Conservation (phyloP, 148 eudicot species). For the Dianthus caryophyllus region DNA sequence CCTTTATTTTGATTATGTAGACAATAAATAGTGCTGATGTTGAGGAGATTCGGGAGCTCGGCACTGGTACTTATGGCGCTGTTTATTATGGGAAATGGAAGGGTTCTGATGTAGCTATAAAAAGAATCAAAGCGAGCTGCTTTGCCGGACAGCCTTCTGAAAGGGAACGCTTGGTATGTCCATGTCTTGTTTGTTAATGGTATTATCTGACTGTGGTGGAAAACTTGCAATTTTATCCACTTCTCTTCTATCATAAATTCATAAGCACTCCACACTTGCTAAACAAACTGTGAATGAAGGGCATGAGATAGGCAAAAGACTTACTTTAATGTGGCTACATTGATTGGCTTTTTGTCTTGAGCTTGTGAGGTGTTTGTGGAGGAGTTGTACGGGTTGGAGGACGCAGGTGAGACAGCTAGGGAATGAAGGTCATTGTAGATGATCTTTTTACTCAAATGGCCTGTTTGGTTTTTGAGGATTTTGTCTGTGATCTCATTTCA, state of each 20-base stretch:
- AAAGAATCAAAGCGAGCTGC: slow-evolving; percentile 97
- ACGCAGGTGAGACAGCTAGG: neutral
- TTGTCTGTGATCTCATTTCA: neutral
- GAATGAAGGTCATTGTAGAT: neutral
- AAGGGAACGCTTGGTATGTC: slow-evolving; percentile 81
- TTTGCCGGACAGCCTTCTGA: slow-evolving; percentile 94
- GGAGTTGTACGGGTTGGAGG: neutral
- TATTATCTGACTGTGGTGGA: slow-evolving; percentile 5
- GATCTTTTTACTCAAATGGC: neutral
- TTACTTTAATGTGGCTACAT: neutral
- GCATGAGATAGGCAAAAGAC: neutral
- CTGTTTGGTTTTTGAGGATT: neutral
- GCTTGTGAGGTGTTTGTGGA: neutral
- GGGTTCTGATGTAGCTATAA: slow-evolving; percentile 97
- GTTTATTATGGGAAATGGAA: slow-evolving; percentile 97
- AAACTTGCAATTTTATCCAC: neutral
- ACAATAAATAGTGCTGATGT: slow-evolving; percentile 82
- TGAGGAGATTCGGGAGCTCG: slow-evolving; percentile 88
- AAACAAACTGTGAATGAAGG: neutral
- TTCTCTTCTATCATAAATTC: neutral
- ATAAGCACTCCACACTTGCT: neutral
- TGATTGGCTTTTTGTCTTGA: neutral
- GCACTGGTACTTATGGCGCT: slow-evolving; percentile 94
- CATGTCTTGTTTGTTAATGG: neutral
- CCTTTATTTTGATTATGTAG: slow-evolving; percentile 27